Evolutionary conservation across 2,329 filamentous ascomycete species (phyloP), one percentile per base, ranked within the genome.

Genomic region (Neonectria hederae): DNA sequence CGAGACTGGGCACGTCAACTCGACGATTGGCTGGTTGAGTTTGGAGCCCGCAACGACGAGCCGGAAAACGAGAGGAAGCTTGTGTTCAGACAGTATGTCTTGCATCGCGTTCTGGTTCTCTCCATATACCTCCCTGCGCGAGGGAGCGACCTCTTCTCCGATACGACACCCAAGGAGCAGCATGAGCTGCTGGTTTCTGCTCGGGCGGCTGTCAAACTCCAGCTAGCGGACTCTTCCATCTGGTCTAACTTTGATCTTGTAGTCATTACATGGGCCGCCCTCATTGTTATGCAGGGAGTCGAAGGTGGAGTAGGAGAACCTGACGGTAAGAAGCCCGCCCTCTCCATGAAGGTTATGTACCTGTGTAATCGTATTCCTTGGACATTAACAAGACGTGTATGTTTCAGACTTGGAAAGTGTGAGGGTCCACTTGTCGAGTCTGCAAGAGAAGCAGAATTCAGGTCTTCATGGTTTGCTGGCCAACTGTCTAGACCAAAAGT

Each of bases 161-260:
- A 74, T 49, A 76, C 78, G 38, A 79, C 79, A 6, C 72, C 76
- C 3, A 73, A 76, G 17, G 80, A 82, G 59, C 78, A 81, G 52
- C 77, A 80, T 28, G 80, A 81, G 62, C 71, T 82, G 14, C 67
- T 82, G 0, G 72, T 82, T 2, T 82, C 80, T 2, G 80, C 80
- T 2, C 72, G 80, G 14, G 78, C 80, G 1, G 77, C 80, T 0
- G 68, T 82, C 19, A 78, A 77, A 61, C 67, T 82, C 2, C 80
- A 81, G 46, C 73, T 77, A 4, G 72, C 77, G n/a, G 80, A 82
- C 55, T 70, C 76, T 22, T 76, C 77, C 1, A 82, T 82, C 59
- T 82, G 80, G 80, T 76, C 79, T 4, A 82, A 82, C 48, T 82
- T 78, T 76, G 80, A 82, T 45, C 69, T 82, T 0, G 76, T 81